Conservation (phyloP, 805 yeast species). For the Jamesozyma hellenica region DNA sequence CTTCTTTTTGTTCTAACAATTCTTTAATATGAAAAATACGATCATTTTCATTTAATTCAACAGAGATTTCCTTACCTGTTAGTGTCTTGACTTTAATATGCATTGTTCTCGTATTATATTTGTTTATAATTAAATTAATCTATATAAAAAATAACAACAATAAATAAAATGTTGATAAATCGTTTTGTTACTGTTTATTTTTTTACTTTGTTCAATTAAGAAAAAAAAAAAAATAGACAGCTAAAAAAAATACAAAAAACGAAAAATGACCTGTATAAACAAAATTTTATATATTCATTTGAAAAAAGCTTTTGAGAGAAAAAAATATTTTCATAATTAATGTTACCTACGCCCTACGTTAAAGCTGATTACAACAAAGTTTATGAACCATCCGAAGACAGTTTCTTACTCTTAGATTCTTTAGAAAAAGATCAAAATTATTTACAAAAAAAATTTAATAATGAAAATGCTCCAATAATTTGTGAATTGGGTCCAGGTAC, state of each 20-base stretch:
- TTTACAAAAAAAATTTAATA: conserved; percentile 25
- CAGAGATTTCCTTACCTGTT: conserved; percentile 30
- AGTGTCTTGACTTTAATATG: conserved; percentile 24
- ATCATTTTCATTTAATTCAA: conserved; percentile 28
- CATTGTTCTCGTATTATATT: conserved; percentile 7
- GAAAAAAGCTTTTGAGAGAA: too few species aligned
- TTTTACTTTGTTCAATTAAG: too few species aligned
- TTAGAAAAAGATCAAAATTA: conserved; percentile 49
- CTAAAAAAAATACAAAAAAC: too few species aligned
- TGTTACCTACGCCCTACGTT: conserved; percentile 75
- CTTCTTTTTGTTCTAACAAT: conserved; percentile 89
- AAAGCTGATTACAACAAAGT: conserved; percentile 58
- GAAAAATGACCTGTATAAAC: too few species aligned
- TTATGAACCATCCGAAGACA: conserved; percentile 93
- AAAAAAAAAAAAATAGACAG: too few species aligned
- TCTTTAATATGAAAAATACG: conserved; percentile 69
- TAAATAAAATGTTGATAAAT: too few species aligned
- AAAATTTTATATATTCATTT: too few species aligned
- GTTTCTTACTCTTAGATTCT: conserved; percentile 72
- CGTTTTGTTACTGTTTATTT: too few species aligned
- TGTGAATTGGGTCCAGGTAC: conserved; percentile 89
- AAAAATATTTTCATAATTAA: conserved; percentile 26
- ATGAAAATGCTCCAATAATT: conserved; percentile 39
- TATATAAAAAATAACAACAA: too few species aligned
- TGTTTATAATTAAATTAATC: too few species aligned